phyloP scores from a whole-genome alignment of 257 asterid species.

The Solanum pimpinellifolium region DNA sequence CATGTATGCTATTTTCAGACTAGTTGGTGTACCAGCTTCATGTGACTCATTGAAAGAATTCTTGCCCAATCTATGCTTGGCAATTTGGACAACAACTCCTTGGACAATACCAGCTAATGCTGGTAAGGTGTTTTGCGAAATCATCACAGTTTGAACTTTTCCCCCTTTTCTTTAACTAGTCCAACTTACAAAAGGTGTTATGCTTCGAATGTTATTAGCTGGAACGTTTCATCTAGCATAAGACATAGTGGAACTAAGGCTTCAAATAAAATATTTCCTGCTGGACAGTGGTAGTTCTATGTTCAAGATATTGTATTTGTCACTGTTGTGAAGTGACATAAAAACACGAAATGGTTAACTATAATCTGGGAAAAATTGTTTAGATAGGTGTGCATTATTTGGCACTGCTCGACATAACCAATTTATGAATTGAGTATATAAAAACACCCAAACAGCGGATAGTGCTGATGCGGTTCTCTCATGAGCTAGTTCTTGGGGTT shows the following conservation, averaged over 20 bases:
- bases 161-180: background rate
- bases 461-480: background rate
- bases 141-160: background rate
- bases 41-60: slow-evolving; percentile 46
- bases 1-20: slow-evolving; percentile 68
- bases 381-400: background rate
- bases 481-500: background rate
- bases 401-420: background rate
- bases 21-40: slow-evolving; percentile 46
- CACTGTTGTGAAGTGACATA: background rate
- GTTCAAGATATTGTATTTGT: background rate
- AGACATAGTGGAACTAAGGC: background rate
- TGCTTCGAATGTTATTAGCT: background rate
- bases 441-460: background rate
- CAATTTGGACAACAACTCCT: slow-evolving; percentile 98
- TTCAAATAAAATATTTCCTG: background rate
- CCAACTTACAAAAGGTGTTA: background rate
- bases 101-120: slow-evolving; percentile 99
- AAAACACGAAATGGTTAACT: background rate
- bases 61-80: slow-evolving; percentile 65
- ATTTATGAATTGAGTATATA: background rate
- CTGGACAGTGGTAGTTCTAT: background rate
- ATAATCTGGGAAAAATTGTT: background rate
- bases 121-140: slow-evolving; percentile 30
- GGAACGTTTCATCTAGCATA: background rate